These are phyloP conservation scores for Helicostylum pulchrum DNA, from an alignment of 192 early-diverging fungal species.

Conservation along the genomic window DNA sequence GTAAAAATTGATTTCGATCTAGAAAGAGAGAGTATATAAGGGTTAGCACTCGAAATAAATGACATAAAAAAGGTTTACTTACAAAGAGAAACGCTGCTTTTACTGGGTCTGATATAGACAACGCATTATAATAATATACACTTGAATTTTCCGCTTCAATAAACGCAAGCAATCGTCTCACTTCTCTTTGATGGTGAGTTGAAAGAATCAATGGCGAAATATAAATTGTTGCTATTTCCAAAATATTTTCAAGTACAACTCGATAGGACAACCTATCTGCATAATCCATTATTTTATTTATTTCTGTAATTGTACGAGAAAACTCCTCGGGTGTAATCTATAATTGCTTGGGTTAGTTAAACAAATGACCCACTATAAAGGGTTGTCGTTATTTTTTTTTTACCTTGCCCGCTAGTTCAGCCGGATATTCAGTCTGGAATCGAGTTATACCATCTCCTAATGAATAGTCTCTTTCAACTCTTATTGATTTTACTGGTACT, in stretches of 20 bases:
- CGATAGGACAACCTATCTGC: slow-evolving; percentile 31
- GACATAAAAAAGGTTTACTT: slow-evolving; percentile 11
- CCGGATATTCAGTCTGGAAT: slow-evolving; percentile 28
- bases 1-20: slow-evolving; percentile 28
- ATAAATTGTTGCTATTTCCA: slow-evolving; percentile 38
- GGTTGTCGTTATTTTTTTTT: neutral
- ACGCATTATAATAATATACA: slow-evolving; percentile 28
- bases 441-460: slow-evolving; percentile 38
- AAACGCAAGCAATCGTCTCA: slow-evolving; percentile 14
- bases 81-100: slow-evolving; percentile 37
- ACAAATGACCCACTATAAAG: neutral
- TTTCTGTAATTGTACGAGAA: slow-evolving; percentile 27
- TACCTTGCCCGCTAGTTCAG: slow-evolving; percentile 31
- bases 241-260: slow-evolving; percentile 34
- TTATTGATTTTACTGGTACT: slow-evolving; percentile 21
- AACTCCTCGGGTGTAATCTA: slow-evolving; percentile 33
- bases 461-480: slow-evolving; percentile 39
- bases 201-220: slow-evolving; percentile 32
- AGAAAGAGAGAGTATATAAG: neutral
- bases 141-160: slow-evolving; percentile 34
- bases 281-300: slow-evolving; percentile 27
- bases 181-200: slow-evolving; percentile 34
- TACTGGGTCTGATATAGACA: slow-evolving; percentile 33
- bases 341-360: neutral
- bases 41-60: neutral